Percentiles rank a stretch among this genome's conserved stretches.
phyloP scores from a whole-genome alignment of 2,329 filamentous ascomycete genomes.

The Shiraia bambusicola region DNA sequence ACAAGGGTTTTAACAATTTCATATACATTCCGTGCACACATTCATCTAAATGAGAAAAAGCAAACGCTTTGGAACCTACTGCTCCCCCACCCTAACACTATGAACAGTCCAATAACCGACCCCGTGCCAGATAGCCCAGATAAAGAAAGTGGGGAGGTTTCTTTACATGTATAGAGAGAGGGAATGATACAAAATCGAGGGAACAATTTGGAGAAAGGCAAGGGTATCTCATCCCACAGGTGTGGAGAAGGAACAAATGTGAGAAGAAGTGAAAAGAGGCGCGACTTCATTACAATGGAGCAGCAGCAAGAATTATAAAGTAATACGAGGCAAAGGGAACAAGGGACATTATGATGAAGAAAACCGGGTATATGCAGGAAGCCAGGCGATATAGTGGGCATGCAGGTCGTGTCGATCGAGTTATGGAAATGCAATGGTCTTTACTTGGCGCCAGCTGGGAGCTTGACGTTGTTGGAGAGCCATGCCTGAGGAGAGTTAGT shows the following conservation, averaged over 20 bases:
- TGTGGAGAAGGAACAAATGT: constrained; percentile 2
- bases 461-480: constrained; percentile 55
- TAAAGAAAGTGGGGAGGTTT: not conserved
- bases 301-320: constrained; percentile 24
- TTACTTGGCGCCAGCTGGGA: constrained; percentile 43
- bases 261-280: constrained; percentile 5
- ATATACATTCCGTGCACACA: not conserved
- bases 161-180: constrained; percentile 4
- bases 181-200: not conserved
- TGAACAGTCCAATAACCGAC: constrained; percentile 12
- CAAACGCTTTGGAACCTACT: no score
- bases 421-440: constrained; percentile 7
- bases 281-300: constrained; percentile 1
- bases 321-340: constrained; percentile 15
- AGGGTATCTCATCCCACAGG: constrained; percentile 3
- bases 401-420: constrained; percentile 39
- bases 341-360: constrained; percentile 26
- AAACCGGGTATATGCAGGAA: constrained; percentile 45
- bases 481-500: constrained; percentile 42
- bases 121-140: constrained; percentile 16
- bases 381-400: constrained; percentile 23
- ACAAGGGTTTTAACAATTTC: not conserved
- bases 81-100: constrained; percentile 6
- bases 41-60: not conserved
- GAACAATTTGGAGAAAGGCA: not conserved